Conservation (phyloP, 1,284 basidiomycete genomes). For the Marasmius fiardii region DNA sequence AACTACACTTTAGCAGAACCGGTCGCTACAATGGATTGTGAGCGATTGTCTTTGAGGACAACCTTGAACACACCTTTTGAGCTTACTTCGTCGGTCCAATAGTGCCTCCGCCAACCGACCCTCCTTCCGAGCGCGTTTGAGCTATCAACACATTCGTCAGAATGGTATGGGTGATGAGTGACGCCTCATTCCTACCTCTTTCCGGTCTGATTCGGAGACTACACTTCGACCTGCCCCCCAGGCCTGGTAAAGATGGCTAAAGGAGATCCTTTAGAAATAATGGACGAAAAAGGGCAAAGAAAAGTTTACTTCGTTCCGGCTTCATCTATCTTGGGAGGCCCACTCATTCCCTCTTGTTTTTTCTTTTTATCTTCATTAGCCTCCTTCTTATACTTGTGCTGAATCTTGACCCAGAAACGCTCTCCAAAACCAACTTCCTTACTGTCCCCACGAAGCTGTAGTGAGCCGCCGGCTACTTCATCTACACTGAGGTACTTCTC, state of each 20-base stretch:
- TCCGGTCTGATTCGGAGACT: conserved; percentile 68
- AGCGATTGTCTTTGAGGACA: conserved; percentile 12
- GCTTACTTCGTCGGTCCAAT: conserved; percentile 83
- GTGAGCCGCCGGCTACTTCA: conserved; percentile 76
- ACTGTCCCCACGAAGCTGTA: conserved; percentile 79
- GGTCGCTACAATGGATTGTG: conserved; percentile 40
- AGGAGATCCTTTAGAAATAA: conserved; percentile 9
- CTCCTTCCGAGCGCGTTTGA: conserved; percentile 85
- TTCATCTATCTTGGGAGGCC: conserved; percentile 63
- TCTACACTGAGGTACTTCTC: conserved; percentile 82
- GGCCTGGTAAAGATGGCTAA: conserved; percentile 76
- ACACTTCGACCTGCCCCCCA: conserved; percentile 84
- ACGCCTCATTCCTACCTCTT: conserved; percentile 46
- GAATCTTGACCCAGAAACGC: conserved; percentile 85
- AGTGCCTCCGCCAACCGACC: conserved; percentile 86
- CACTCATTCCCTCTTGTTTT: conserved; percentile 52
- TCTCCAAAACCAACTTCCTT: conserved; percentile 80
- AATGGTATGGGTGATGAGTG: conserved; percentile 7
- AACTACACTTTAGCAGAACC: conserved; percentile 49
- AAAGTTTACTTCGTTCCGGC: conserved; percentile 61
- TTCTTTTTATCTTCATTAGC: conserved; percentile 81
- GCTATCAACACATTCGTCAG: conserved; percentile 32
- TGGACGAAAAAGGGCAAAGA: neutral
- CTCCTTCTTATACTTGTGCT: conserved; percentile 87
- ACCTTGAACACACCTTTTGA: conserved; percentile 73